A percentile compares a stretch with the other conserved stretches of the same genome.
phyloP scores from a whole-genome alignment of 371 early-diverging fungal genomes.

The Circinella minor region DNA sequence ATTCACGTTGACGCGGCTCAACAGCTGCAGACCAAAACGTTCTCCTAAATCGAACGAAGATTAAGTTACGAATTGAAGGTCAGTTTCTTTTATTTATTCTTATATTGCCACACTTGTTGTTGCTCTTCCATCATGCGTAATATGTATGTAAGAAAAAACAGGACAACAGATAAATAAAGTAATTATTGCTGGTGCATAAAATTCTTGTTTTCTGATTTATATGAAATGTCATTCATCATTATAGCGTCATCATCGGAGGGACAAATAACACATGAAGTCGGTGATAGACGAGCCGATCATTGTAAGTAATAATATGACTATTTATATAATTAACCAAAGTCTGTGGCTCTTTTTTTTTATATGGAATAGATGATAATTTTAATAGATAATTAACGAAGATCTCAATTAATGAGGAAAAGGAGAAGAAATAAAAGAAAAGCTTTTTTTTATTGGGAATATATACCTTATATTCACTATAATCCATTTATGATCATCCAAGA shows the following conservation, averaged over 20 bases:
- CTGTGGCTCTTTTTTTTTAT: background rate
- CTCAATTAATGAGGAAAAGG: too few species aligned
- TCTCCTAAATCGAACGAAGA: background rate
- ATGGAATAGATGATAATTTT: too few species aligned
- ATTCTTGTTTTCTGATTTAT: background rate
- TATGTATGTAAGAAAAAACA: background rate
- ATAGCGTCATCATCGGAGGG: background rate
- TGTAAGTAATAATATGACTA: background rate
- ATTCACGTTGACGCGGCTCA: too few species aligned
- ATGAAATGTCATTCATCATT: background rate
- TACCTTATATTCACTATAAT: too few species aligned
- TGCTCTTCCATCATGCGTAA: background rate
- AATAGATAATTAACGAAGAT: too few species aligned
- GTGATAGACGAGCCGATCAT: constrained; percentile 7
- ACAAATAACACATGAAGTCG: background rate
- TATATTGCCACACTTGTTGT: background rate
- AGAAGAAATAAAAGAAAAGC: too few species aligned
- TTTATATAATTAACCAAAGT: background rate
- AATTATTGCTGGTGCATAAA: background rate
- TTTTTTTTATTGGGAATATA: too few species aligned
- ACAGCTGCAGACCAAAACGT: constrained; percentile 1
- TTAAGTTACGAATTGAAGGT: constrained; percentile 6
- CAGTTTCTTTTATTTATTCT: background rate
- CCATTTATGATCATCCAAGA: too few species aligned
- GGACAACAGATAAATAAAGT: background rate